Evolutionary conservation across 1,139 yeast genomes (phyloP), one percentile per base, ranked within the genome.

Genomic region (Geotrichum cucujoidarum): DNA sequence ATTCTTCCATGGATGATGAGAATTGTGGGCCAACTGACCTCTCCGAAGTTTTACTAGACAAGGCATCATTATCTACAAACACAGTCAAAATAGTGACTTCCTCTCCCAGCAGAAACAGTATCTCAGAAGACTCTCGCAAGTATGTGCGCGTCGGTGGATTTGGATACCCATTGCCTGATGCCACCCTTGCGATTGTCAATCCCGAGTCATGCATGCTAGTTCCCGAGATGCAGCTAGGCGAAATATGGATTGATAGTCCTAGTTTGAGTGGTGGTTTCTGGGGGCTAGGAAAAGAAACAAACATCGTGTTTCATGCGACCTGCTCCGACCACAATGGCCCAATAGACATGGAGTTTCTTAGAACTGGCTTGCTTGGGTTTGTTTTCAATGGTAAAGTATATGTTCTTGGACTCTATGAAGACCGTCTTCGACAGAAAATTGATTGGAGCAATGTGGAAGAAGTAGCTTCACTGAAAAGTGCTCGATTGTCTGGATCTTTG

Each of bases 171-270:
- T 66, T 92, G 1, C 96, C 97, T 0, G 97, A 90, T 68, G 90
- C 97, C 0, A 87, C 95, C 0, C 66, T 92, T 38, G 97, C 97
- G 0, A 80, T 92, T 29, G 97, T 92, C 0, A 89, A 94, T 61
- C 97, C 98, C 0, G 98, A 94, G 55, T 83, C 87, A 53, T 75
- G 81, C 25, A 67, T 78, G 7, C 68, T 88, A 18, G 81, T 85
- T 2, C 76, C 78, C 1, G 78, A 74, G 42, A 79, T 87, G 58
- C 90, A 85, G 56, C 84, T 94, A 14, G 98, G 98, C 21, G 99
- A 92, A 64, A 83, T 92, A 30, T 94, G 98, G 98, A 85, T 92
- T 18, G 95, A 88, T 61, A 81, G 90, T 51, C 95, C 92, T 1
- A 84, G 95, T 52, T 69, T 88, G 7, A 81, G 92, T 3, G 95